Evolutionary conservation across 1,139 yeast genomes (phyloP), one percentile per base, ranked within the genome.

Genomic region (Hansenula sp.): DNA sequence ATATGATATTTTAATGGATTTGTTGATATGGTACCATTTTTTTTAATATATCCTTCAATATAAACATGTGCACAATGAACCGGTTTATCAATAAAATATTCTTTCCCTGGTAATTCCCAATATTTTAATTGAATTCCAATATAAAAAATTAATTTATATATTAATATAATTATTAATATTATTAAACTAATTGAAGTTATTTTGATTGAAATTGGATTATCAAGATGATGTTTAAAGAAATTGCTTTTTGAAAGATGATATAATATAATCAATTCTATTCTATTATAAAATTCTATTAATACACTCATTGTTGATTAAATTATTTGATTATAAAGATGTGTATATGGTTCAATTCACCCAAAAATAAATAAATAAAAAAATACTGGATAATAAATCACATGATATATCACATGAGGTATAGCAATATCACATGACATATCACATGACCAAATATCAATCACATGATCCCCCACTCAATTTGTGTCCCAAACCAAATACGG

Each of bases 21-120:
- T 9, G 55, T 49, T 13, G 64, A 45, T 29, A 62, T 30, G 47
- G 48, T 45, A 3, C 57, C 54, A 3, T 56, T 51, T n/a, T 47
- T 43, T 9, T 62, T 43, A 2, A 70, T 57, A 41, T 77, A 73
- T 34, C 82, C 65, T 20, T 77, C 64, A 3, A 80, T 73, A 47
- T 78, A 77, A 1, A 82, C 68, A 58, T 82, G 88, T 1, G 92
- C 89, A 62, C 89, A 84, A 57, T 82, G 90, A 8, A 82, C 78
- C 0, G 92, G 92, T 29, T 79, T 74, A 40, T 82, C 86, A 12
- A 72, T 69, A 56, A 82, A 82, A 18, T 79, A 75, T 43, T 81
- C 85, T 50, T 77, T 74, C 9, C 82, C 84, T 43, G 82, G 85
- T 47, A 62, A 52, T 26, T 64, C 65, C 54, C 57, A 53, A 9